These are phyloP conservation scores for Phanerochaete sordida DNA, from an alignment of 768 basidiomycete genomes.

Conservation along the genomic window DNA sequence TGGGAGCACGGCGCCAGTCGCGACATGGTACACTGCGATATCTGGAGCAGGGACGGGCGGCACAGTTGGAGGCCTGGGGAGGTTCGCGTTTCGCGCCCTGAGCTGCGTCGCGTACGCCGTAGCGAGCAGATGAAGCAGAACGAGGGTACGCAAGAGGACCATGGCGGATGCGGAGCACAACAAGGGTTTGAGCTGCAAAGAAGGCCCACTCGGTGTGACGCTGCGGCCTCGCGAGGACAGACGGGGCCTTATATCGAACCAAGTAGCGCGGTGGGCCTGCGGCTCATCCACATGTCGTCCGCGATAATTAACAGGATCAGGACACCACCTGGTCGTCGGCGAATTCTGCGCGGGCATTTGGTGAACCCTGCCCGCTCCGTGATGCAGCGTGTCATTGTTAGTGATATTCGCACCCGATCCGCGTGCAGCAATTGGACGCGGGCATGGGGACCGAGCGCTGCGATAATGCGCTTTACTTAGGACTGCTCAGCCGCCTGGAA, in stretches of 20 bases:
- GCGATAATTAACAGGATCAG: background rate
- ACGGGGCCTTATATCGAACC: background rate
- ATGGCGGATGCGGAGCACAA: background rate
- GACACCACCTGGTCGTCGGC: background rate
- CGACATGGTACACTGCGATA: background rate
- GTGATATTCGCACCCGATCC: background rate
- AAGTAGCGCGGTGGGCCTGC: background rate
- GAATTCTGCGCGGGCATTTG: background rate
- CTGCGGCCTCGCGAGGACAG: background rate
- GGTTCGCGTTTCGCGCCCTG: background rate
- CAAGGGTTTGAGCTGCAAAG: background rate
- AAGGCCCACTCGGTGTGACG: background rate
- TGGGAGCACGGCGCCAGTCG: conserved; percentile 18
- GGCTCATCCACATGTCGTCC: background rate
- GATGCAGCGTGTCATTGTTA: no score
- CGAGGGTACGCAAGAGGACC: background rate
- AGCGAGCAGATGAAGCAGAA: background rate
- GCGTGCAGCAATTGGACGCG: background rate
- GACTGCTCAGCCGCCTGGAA: background rate
- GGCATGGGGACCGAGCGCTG: background rate
- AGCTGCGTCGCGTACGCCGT: background rate
- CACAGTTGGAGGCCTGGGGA: conserved; percentile 17
- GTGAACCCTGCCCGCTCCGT: no score
- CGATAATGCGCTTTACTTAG: background rate
- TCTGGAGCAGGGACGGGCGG: conserved; percentile 10